Base-by-base conservation (phyloP, 306 rosid genomes). In the Cicer judaicum region DNA sequence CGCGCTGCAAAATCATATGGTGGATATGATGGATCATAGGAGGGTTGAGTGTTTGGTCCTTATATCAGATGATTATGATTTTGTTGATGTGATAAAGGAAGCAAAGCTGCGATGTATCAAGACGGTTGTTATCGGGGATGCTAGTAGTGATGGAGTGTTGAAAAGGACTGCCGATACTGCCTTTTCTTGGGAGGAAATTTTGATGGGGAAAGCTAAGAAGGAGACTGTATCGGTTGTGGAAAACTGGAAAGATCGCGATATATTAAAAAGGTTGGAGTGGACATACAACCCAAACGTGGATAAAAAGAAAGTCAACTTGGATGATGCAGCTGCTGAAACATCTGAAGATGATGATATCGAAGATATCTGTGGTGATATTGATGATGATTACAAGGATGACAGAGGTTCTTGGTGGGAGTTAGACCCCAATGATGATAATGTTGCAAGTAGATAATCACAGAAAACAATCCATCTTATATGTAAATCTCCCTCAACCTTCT, bases 241-340 rank as follows among this genome's bases (percentile, higher is more conserved):
- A 57, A 93, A 89, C 65, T 93, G 97, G 98, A 91, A 87, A 60
- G 97, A 93, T 80, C 70, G 86, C 1, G 93, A 93, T 80, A 80
- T 91, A 62, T 85, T 93, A 69, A 82, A 85, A 83, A 77, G 89
- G 70, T 83, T 93, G 75, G 98, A 93, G 79, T 93, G 97, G 97
- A 85, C 81, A 19, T 93, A 93, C 61, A 84, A 87, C 14, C 90
- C 90, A 5, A 86, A 76, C 46, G 81, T 73, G 68, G 89, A 85
- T 72, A 74, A 74, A 69, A 67, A 59, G 69, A 64, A 63, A 56
- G 55, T 10, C 57, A 56, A 38, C 49, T 48, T 47, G 62, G 82
- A 82, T 63, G 85, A 72, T 74, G 60, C 24, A 11, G 57, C 55
- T 47, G 19, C 39, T 40, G 84, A 72, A 53, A 82, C 84, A 64